phyloP scores from a whole-genome alignment of 106 monocot genomes.

The Narthecium ossifragum region DNA sequence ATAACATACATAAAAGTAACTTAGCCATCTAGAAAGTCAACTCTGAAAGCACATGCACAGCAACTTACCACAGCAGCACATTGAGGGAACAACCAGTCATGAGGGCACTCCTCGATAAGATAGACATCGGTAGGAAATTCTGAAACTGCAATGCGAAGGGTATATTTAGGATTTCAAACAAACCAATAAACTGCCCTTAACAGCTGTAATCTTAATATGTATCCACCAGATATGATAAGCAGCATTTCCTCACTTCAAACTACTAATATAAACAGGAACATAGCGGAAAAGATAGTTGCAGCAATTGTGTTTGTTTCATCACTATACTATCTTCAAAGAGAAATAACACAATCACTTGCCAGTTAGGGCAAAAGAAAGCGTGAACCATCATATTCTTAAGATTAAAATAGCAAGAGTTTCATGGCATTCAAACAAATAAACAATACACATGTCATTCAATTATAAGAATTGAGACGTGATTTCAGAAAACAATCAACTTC shows the following conservation, averaged over 20 bases:
- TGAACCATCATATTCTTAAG: no score
- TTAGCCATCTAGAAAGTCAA: no score
- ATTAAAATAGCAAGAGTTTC: no score
- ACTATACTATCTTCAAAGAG: background rate
- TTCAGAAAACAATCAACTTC: no score
- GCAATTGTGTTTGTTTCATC: background rate
- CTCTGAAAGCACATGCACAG: background rate
- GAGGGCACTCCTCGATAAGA: conserved; percentile 87
- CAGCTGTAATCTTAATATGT: background rate
- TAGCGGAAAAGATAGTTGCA: background rate
- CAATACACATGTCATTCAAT: no score
- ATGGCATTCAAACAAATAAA: no score
- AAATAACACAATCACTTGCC: no score
- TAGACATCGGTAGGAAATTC: conserved; percentile 63
- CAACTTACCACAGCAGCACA: conserved; percentile 86
- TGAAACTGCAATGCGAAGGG: conserved; percentile 39
- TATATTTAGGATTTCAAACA: background rate
- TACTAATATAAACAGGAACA: background rate
- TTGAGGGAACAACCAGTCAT: conserved; percentile 95
- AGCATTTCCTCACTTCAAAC: background rate
- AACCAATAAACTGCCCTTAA: background rate
- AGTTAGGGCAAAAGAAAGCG: no score
- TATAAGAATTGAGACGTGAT: no score
- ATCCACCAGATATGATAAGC: background rate
- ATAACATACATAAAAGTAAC: no score